These are phyloP conservation scores for Solanum aculeatissimum DNA, from an alignment of 305 asterid species.

Conservation along the genomic window DNA sequence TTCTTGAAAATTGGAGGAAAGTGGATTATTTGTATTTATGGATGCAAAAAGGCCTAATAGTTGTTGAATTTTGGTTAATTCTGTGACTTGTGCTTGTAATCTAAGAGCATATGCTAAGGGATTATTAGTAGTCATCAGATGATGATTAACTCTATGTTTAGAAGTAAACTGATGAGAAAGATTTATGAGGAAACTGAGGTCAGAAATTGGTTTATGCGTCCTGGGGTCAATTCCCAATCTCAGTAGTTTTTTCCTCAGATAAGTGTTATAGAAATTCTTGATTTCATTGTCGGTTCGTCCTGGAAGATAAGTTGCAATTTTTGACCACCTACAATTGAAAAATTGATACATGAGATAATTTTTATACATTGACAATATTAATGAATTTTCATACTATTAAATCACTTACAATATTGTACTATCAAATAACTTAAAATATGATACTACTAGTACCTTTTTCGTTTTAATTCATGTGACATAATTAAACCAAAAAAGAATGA, in stretches of 20 bases:
- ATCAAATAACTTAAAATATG: not conserved
- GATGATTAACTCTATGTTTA: not conserved
- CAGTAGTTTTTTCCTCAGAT: constrained; percentile 2
- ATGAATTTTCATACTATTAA: not conserved
- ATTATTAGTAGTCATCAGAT: not conserved
- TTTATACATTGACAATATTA: not conserved
- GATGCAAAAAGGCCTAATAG: not conserved
- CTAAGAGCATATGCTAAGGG: constrained; percentile 1
- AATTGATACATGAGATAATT: not conserved
- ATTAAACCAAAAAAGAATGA: not conserved
- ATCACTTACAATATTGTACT: not conserved
- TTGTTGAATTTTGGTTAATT: not conserved
- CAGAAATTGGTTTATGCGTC: constrained; percentile 1
- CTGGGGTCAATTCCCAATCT: constrained; percentile 1
- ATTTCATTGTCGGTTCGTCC: constrained; percentile 15
- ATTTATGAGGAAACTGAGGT: not conserved
- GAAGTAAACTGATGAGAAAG: not conserved
- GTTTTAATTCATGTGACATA: not conserved
- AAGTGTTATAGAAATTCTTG: constrained; percentile 10
- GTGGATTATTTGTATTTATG: not conserved
- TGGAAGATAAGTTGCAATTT: constrained; percentile 6
- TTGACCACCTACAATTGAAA: constrained; percentile 10
- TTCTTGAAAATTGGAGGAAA: not conserved
- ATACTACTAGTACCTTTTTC: not conserved
- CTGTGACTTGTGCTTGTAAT: not conserved